phyloP scores from a whole-genome alignment of 306 rosid species.

The Cucurbita argyrosperma region DNA sequence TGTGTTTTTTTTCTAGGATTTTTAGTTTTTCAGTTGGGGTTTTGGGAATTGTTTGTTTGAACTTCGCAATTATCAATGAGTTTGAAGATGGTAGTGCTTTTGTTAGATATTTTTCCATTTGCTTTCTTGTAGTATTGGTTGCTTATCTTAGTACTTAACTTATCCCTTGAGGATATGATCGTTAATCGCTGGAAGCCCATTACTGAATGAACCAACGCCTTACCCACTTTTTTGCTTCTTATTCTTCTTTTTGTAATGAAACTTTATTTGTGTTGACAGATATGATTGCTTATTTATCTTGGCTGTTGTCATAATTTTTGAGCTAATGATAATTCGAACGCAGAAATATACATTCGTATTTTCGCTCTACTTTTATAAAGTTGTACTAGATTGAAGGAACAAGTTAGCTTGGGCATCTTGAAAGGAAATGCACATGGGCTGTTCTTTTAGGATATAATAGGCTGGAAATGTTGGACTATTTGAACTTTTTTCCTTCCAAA shows the following conservation, averaged over 20 bases:
- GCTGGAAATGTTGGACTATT: constrained; percentile 15
- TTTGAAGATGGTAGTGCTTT: not conserved
- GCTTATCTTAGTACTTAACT: not conserved
- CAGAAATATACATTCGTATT: not conserved
- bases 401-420: constrained; percentile 25
- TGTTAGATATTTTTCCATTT: not conserved
- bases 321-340: not conserved
- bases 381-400: constrained; percentile 15
- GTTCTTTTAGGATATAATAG: constrained; percentile 17
- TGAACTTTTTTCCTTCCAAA: constrained; percentile 14
- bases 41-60: not conserved
- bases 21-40: not conserved
- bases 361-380: constrained; percentile 19
- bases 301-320: not conserved
- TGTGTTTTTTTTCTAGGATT: not conserved
- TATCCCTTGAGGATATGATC: not conserved
- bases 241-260: not conserved
- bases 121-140: not conserved
- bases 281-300: not conserved
- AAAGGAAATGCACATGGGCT: constrained; percentile 43
- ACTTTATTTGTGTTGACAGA: not conserved
- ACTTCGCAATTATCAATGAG: not conserved
- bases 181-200: not conserved
- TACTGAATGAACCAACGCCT: not conserved
- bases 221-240: not conserved